Conservation (phyloP, 306 rosid genomes). For the Glycine tomentella region DNA sequence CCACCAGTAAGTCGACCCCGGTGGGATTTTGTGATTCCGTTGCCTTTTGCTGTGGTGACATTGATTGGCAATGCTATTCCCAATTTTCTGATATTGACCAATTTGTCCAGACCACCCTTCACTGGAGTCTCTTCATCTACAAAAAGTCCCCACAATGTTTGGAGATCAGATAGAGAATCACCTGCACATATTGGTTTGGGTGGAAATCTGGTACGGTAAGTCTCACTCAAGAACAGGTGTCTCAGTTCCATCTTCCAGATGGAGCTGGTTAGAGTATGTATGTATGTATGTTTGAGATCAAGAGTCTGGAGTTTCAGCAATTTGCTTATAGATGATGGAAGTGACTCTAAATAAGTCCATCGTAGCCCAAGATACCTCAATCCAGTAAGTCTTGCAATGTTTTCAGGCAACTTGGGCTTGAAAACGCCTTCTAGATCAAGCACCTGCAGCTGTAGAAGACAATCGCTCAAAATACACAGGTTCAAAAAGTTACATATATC, state of each 20-base stretch:
- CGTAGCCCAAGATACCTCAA: conserved; percentile 58
- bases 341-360: conserved; percentile 50
- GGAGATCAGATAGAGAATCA: too few relatives aligned
- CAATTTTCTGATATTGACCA: too few relatives aligned
- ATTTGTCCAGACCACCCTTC: too few relatives aligned
- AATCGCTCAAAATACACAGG: conserved; percentile 17
- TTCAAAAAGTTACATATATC: conserved; percentile 36
- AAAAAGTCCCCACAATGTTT: too few relatives aligned
- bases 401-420: conserved; percentile 51
- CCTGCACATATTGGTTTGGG: not conserved
- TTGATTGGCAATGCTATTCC: too few relatives aligned
- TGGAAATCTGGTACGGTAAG: conserved; percentile 31
- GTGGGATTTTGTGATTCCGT: too few relatives aligned
- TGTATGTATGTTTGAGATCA: conserved; percentile 55
- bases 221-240: conserved; percentile 48
- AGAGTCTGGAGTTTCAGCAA: conserved; percentile 51
- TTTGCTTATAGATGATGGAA: conserved; percentile 47
- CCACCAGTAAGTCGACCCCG: too few relatives aligned
- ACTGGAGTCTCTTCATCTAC: too few relatives aligned
- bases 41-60: too few relatives aligned
- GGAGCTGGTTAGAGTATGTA: conserved; percentile 47
- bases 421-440: conserved; percentile 58
- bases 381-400: conserved; percentile 35
- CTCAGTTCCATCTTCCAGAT: conserved; percentile 53
- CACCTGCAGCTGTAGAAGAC: conserved; percentile 23